Conservation (phyloP, 2,329 filamentous ascomycete species). For the Stemphylium lycopersici region DNA sequence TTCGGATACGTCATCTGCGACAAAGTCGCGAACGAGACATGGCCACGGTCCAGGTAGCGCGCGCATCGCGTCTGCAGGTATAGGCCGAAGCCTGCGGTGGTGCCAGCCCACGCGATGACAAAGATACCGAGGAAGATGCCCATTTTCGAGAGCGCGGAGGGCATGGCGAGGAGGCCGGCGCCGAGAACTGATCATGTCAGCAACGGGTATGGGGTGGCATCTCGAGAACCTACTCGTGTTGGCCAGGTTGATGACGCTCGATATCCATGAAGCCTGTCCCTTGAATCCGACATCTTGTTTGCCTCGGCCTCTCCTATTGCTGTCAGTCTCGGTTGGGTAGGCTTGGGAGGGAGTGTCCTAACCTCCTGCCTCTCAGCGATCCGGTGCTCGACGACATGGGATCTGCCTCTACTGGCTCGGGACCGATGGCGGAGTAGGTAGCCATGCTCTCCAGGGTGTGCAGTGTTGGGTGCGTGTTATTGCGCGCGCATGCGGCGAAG, state of each 20-base stretch:
- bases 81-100: slow-evolving; percentile 88
- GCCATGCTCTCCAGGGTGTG: slow-evolving; percentile 48
- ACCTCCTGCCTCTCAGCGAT: slow-evolving; percentile 49
- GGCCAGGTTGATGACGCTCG: slow-evolving; percentile 91
- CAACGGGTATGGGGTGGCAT: background rate
- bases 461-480: slow-evolving; percentile 22
- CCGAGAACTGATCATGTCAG: slow-evolving; percentile 73
- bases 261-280: slow-evolving; percentile 85
- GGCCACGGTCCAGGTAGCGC: slow-evolving; percentile 87
- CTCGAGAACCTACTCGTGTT: slow-evolving; percentile 79
- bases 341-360: background rate
- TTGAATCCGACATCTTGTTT: slow-evolving; percentile 71
- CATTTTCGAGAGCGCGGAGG: slow-evolving; percentile 94
- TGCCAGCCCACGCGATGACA: slow-evolving; percentile 88
- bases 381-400: slow-evolving; percentile 51
- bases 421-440: slow-evolving; percentile 54
- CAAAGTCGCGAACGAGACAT: slow-evolving; percentile 92
- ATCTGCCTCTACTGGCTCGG: slow-evolving; percentile 48
- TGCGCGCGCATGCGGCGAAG: slow-evolving; percentile 34
- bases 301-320: slow-evolving; percentile 60
- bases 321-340: slow-evolving; percentile 26
- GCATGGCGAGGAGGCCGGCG: slow-evolving; percentile 92
- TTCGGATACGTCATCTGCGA: slow-evolving; percentile 97
- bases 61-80: slow-evolving; percentile 95
- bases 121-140: slow-evolving; percentile 84